A percentile compares a stretch with the other conserved stretches of the same genome.
Evolutionary conservation across 768 basidiomycete genomes (phyloP).

Genomic region (Collybiopsis luxurians): DNA sequence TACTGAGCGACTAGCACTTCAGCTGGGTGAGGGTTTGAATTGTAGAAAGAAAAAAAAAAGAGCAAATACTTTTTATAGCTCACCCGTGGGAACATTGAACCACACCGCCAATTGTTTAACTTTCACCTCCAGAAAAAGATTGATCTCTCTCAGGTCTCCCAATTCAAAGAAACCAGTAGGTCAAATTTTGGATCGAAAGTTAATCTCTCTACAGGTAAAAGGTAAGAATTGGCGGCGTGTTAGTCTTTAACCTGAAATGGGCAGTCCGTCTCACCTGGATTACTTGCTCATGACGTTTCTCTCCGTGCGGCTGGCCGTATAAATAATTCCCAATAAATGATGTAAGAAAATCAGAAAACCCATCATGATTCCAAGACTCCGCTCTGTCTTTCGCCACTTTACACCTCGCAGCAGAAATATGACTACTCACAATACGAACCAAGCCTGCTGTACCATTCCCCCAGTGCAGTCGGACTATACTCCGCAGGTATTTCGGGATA

Average conservation of each 20-base stretch:
- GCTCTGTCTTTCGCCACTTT: conserved; percentile 37
- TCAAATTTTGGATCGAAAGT: too few species aligned
- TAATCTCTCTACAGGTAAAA: too few species aligned
- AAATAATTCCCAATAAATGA: not conserved
- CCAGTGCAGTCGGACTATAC: conserved; percentile 51
- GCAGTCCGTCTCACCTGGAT: too few species aligned
- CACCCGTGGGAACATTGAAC: not conserved
- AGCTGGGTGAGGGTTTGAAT: conserved; percentile 31
- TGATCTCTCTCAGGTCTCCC: too few species aligned
- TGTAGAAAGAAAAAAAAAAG: conserved; percentile 11
- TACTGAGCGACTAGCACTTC: conserved; percentile 10
- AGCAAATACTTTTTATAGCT: not conserved
- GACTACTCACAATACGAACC: conserved; percentile 38
- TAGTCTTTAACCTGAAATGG: too few species aligned
- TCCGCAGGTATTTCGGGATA: too few species aligned
- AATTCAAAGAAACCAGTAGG: too few species aligned
- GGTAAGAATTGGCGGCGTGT: too few species aligned
- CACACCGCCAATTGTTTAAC: too few species aligned
- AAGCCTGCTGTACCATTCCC: conserved; percentile 54
- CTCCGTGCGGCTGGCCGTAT: too few species aligned
- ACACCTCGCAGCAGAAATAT: conserved; percentile 30
- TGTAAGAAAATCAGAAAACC: not conserved
- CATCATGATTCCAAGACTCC: conserved; percentile 33
- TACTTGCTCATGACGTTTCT: too few species aligned
- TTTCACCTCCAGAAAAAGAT: too few species aligned